Evolutionary conservation across 1,284 basidiomycete species (phyloP).

Genomic region (Melampsora americana): DNA sequence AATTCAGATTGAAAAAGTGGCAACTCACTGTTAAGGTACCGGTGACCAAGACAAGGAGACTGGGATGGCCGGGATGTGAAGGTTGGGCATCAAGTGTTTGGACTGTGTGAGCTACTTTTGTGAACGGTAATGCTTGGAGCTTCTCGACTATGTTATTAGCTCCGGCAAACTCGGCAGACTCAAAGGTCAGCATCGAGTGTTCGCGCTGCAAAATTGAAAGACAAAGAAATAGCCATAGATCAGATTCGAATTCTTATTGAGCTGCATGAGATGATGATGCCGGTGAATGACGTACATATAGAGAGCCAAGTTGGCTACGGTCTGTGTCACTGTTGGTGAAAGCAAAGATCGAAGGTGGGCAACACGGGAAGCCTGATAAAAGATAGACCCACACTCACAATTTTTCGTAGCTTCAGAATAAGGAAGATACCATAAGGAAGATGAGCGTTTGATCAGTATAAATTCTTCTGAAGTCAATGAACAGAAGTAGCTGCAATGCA

Average conservation of each 20-base stretch:
- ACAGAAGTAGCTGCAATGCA: too few species aligned
- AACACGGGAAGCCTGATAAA: not conserved
- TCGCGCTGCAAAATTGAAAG: slow-evolving; percentile 59
- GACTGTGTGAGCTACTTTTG: slow-evolving; percentile 76
- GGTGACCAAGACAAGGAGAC: slow-evolving; percentile 81
- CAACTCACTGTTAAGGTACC: slow-evolving; percentile 62
- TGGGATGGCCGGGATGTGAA: slow-evolving; percentile 63
- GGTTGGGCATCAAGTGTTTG: slow-evolving; percentile 86
- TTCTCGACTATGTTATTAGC: slow-evolving; percentile 69
- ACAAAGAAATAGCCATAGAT: not conserved
- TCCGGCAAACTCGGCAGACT: slow-evolving; percentile 68
- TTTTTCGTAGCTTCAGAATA: not conserved
- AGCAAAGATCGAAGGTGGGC: not conserved
- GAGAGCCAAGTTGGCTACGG: slow-evolving; percentile 50
- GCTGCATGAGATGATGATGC: not conserved
- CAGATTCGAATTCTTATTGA: not conserved
- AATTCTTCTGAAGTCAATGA: too few species aligned
- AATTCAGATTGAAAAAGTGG: slow-evolving; percentile 8
- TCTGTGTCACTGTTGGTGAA: slow-evolving; percentile 49
- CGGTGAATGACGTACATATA: slow-evolving; percentile 50
- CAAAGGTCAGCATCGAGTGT: slow-evolving; percentile 84
- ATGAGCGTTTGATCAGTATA: not conserved
- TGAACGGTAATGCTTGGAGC: slow-evolving; percentile 78
- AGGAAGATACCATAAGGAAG: not conserved
- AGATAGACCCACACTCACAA: too few species aligned